Conservation (phyloP, 192 early-diverging fungal species). For the Backusella psychrophila region DNA sequence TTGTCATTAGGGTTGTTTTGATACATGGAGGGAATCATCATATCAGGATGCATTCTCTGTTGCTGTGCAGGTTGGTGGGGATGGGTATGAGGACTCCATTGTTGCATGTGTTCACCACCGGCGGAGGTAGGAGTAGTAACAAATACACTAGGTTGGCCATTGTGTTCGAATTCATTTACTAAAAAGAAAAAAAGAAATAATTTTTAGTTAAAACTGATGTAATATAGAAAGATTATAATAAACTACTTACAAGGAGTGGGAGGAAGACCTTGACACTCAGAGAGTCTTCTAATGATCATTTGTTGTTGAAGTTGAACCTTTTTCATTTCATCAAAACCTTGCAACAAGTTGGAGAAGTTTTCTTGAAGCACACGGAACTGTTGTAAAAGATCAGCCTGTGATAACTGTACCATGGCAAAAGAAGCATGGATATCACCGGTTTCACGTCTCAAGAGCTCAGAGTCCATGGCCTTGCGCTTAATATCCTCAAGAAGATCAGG, state of each 20-base stretch:
- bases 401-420: slow-evolving; percentile 59
- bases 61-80: neutral
- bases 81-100: neutral
- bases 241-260: neutral
- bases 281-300: neutral
- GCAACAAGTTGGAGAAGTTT: neutral
- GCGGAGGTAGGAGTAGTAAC: neutral
- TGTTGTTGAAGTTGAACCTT: slow-evolving; percentile 17
- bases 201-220: neutral
- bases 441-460: slow-evolving; percentile 58
- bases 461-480: slow-evolving; percentile 72
- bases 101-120: neutral
- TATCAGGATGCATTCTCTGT: neutral
- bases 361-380: slow-evolving; percentile 39
- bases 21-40: neutral
- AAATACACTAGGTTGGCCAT: neutral
- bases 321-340: slow-evolving; percentile 12
- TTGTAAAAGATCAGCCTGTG: slow-evolving; percentile 59
- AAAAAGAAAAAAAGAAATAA: slow-evolving; percentile 21
- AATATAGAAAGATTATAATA: neutral
- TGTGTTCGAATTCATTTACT: slow-evolving; percentile 4
- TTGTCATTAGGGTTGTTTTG: neutral
- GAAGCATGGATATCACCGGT: slow-evolving; percentile 62
- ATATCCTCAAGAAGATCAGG: slow-evolving; percentile 68
- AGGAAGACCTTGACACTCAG: neutral